Base-by-base conservation (phyloP, 192 early-diverging fungal species). In the Gorgonomyces haynaldii region DNA sequence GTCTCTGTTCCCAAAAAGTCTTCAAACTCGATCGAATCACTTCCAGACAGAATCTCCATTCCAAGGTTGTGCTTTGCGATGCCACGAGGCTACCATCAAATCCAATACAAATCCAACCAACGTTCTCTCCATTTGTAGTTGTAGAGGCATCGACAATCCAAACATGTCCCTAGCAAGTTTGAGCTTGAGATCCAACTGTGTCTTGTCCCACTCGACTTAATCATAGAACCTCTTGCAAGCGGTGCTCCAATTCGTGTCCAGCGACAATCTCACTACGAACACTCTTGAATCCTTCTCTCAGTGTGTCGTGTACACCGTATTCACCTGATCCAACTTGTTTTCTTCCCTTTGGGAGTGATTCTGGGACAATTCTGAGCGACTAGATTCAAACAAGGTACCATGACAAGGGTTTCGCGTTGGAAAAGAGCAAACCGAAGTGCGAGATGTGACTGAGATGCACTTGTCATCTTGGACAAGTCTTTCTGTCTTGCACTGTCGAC, bases 71-170 rank as follows among this genome's bases (percentile, higher is more conserved):
- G 75, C 21, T 57, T 45, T 43, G 73, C 60, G 66, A 35, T 56
- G 54, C 74, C 30, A 5, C 6, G 3, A 17, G 4, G 47, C 5
- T 34, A 15, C 4, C 8, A 30, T 22, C n/a, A 20, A 31, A 6
- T 28, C 15, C 7, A 17, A 28, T 22, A 45, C 24, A 17, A 15
- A 10, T 7, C 23, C 42, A 21, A 86, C 76, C 4, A 89, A 54
- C 37, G 63, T 71, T 41, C 79, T 71, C 57, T 96, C 91, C 91
- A 96, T 96, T 53, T 88, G 83, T 60, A 89, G 67, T 53, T 85
- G 81, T 57, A 98, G 69, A 24, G 91, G 95, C n/a, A 84, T 84
- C 56, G 93, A 88, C 42, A 90, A 65, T 19, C 91, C 95, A 58
- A 88, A 87, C 15, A 81, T 49, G 52, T 78, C 71, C 36, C 86